Evolutionary conservation across 805 yeast species (phyloP), one percentile per base, ranked within the genome.

Genomic region (Candida michaelii): DNA sequence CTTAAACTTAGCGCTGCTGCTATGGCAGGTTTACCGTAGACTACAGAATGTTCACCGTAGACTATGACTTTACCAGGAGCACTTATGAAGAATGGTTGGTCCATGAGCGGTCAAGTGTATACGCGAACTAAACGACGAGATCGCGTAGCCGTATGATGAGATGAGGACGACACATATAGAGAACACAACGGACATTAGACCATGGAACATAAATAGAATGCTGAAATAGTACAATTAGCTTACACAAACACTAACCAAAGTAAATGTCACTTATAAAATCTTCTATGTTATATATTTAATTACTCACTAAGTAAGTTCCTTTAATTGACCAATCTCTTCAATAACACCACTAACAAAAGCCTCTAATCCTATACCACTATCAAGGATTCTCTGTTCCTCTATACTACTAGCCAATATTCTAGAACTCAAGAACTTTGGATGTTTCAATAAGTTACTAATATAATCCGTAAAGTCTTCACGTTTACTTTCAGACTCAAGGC

Each of bases 21-120:
- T 40, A 93, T 86, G 10, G 97, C 98, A 1, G 97, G 97, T 68
- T 82, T 86, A 35, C 86, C 83, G 59, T 86, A 87, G 0, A 93
- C 99, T 1, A 95, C 98, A 6, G 97, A 86, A 58, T 93, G 99
- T 59, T 93, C 99, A 16, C 99, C 99, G 61, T 90, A 93, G 27
- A 93, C 73, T 53, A 93, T 93, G 34, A 89, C 96, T 58, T 93
- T 93, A 3, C 99, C 99, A 0, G 99, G 99, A 1, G 99, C 93
- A 41, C 96, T 86, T 1, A 89, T 87, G 39, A 80, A 64, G 60
- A 90, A 88, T 10, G 50, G 39, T 29, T 31, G 14, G 29, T 32
- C 27, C 43, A 40, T 40, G 6, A 9, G 10, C 9, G 18, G 37
- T 7, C n/a, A 13, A 14, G 5, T 13, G 5, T 29, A 17, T 29